phyloP scores from a whole-genome alignment of 2,329 filamentous ascomycete species.

The Chalara sp. region DNA sequence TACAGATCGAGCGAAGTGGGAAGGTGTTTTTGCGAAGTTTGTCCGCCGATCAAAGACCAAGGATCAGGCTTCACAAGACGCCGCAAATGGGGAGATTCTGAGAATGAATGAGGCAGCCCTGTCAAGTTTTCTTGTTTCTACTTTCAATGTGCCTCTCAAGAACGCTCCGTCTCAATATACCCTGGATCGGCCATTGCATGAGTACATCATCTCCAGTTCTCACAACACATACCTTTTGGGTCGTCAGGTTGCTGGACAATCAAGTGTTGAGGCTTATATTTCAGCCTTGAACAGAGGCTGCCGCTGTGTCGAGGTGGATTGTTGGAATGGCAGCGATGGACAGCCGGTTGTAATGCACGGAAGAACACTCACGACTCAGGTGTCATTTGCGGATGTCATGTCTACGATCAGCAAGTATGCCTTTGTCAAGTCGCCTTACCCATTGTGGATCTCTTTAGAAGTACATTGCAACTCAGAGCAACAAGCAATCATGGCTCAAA shows the following conservation, averaged over 20 bases:
- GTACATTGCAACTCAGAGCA: slow-evolving; percentile 84
- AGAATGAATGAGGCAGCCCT: slow-evolving; percentile 76
- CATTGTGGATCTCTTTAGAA: slow-evolving; percentile 90
- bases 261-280: slow-evolving; percentile 94
- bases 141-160: slow-evolving; percentile 61
- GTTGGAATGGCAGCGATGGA: slow-evolving; percentile 89
- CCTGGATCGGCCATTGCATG: slow-evolving; percentile 81
- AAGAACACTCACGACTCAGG: slow-evolving; percentile 78
- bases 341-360: slow-evolving; percentile 89
- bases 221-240: slow-evolving; percentile 97
- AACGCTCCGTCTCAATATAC: slow-evolving; percentile 52
- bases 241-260: slow-evolving; percentile 80
- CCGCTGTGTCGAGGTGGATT: slow-evolving; percentile 94
- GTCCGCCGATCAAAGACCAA: slow-evolving; percentile 50
- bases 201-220: slow-evolving; percentile 97
- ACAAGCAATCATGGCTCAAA: slow-evolving; percentile 81
- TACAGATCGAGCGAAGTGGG: slow-evolving; percentile 59
- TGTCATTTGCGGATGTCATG: slow-evolving; percentile 87
- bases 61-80: slow-evolving; percentile 36
- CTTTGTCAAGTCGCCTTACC: slow-evolving; percentile 79
- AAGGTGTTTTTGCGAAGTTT: slow-evolving; percentile 64
- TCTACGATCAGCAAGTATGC: slow-evolving; percentile 92
- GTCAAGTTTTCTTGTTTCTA: slow-evolving; percentile 68
- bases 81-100: slow-evolving; percentile 37
- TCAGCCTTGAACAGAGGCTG: slow-evolving; percentile 81